Base-by-base conservation (phyloP, 495 filamentous ascomycete species). In the Penicillium macrosclerotiorum region DNA sequence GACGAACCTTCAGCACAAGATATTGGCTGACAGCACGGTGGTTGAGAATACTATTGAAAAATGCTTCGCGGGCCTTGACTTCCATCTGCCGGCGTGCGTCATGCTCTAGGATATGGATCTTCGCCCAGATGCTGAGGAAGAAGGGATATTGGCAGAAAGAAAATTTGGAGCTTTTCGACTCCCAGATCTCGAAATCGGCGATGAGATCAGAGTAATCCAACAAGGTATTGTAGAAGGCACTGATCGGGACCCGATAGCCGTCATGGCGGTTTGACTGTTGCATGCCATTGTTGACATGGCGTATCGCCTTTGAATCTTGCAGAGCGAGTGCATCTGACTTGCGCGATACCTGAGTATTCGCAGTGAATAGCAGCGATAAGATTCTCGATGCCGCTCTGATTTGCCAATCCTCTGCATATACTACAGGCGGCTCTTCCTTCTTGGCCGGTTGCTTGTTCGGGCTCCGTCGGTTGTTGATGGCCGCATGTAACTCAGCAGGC, bases 61-160 rank as follows among this genome's bases (percentile, higher is more conserved):
- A 96, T 1, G 92, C 91, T 54, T 95, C 88, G 35, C 92, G 77
- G 8, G 92, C 91, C 57, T 88, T 89, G 41, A 84, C 81, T 50
- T 89, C 86, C 91, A 96, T 96, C 67, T 96, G 92, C 6, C 91
- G 80, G 50, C 85, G 81, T 3, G 90, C 89, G 64, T 96, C 92
- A 57, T 94, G 80, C 62, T 95, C 91, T 57, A 96, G 70, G 47
- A 96, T 94, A 53, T 84, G 87, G 47, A 94, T 96, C 67, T 96
- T 96, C 22, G 90, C 85, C 68, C 89, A 90, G 53, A 96, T 92
- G 40, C 89, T 95, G 23, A 96, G 75, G 54, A 96, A 87, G 66
- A 96, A 95, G 3, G 91, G 91, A 57, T 92, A 96, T 57, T 95
- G 89, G 57, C 90, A 96, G 60, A 96, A 96, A 3, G 89, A 80